A percentile compares a stretch with the other conserved stretches of the same genome.
These are phyloP conservation scores for Capsicum rhomboideum DNA, from an alignment of 257 asterid genomes.

Conservation along the genomic window DNA sequence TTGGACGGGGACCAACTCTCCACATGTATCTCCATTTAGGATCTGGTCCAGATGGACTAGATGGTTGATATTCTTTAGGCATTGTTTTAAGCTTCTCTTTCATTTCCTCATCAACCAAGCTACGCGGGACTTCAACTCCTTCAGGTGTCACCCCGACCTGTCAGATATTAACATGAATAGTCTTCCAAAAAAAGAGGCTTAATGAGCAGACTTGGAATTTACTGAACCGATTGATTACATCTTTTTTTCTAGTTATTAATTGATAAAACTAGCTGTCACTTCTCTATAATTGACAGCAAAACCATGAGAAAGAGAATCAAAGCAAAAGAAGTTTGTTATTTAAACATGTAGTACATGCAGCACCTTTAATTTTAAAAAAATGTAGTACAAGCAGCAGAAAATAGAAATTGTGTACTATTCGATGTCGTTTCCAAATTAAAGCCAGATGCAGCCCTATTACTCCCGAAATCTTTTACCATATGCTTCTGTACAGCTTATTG, in stretches of 20 bases:
- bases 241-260: not conserved
- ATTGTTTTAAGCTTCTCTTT: constrained; percentile 67
- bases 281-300: not conserved
- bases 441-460: not conserved
- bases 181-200: not conserved
- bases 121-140: constrained; percentile 98
- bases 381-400: not conserved
- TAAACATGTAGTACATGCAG: not conserved
- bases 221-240: not conserved
- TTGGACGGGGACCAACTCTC: constrained; percentile 92
- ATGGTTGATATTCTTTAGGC: constrained; percentile 62
- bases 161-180: constrained; percentile 7
- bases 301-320: not conserved
- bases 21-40: constrained; percentile 99
- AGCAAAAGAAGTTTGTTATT: not conserved
- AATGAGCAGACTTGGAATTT: not conserved
- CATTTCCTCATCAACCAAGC: constrained; percentile 81
- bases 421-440: not conserved
- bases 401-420: not conserved
- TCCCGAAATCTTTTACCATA: not conserved
- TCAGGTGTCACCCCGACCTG: constrained; percentile 99
- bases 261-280: not conserved
- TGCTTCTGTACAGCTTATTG: not conserved
- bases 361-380: too few species aligned
- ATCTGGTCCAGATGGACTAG: constrained; percentile 76